Conservation (phyloP, 2,329 filamentous ascomycete species). For the Ophiostoma novo-ulmi region DNA sequence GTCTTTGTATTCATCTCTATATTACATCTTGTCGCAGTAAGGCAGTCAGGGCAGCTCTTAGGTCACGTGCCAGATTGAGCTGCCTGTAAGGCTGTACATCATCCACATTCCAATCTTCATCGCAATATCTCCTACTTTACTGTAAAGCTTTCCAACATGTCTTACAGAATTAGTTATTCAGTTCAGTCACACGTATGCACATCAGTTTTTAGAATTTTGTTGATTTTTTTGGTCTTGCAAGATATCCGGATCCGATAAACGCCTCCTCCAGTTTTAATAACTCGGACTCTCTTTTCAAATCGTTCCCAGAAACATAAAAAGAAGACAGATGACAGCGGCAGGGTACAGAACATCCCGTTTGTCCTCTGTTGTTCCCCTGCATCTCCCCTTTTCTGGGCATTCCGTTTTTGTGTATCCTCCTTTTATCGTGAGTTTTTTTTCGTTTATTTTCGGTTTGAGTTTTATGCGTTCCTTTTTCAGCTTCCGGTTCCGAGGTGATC, state of each 20-base stretch:
- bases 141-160: background rate
- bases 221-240: constrained; percentile 53
- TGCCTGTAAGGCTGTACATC: background rate
- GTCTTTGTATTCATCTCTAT: background rate
- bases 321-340: constrained; percentile 10
- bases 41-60: background rate
- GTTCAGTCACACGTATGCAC: too few species aligned
- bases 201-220: constrained; percentile 36
- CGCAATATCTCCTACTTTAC: background rate
- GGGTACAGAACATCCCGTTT: background rate
- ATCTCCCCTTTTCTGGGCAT: constrained; percentile 37
- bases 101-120: background rate
- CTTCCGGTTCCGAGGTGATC: constrained; percentile 35
- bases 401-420: constrained; percentile 28
- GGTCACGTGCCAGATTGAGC: background rate
- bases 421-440: constrained; percentile 13
- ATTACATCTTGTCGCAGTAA: background rate
- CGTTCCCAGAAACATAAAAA: constrained; percentile 14
- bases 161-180: too few species aligned
- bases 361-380: constrained; percentile 2
- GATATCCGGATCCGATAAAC: constrained; percentile 82
- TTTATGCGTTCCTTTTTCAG: constrained; percentile 22
- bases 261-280: constrained; percentile 45
- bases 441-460: background rate
- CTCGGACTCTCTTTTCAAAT: constrained; percentile 21